A percentile compares a stretch with the other conserved stretches of the same genome.
These are phyloP conservation scores for Phytophthora nicotianae DNA, from an alignment of 352 stramenopile species.

Conservation along the genomic window DNA sequence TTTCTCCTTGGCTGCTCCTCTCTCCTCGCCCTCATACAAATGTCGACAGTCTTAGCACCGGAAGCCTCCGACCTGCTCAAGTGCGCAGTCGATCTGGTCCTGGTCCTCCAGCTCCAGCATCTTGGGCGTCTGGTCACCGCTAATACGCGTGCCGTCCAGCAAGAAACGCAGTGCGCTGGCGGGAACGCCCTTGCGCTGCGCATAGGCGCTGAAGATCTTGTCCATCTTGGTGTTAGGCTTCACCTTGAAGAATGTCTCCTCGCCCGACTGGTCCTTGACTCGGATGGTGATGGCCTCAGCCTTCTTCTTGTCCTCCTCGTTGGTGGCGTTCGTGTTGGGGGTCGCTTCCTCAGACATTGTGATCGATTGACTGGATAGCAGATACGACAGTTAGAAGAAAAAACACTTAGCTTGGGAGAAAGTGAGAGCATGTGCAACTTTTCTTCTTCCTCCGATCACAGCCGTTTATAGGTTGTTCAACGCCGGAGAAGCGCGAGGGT, in stretches of 20 bases:
- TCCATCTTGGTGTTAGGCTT: conserved; percentile 99
- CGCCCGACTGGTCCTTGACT: conserved; percentile 90
- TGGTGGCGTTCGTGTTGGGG: conserved; percentile 42
- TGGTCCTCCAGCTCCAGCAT: conserved; percentile 98
- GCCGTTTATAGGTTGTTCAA: not conserved
- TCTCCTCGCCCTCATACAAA: conserved; percentile 23
- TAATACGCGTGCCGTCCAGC: conserved; percentile 96
- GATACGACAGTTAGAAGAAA: conserved; percentile 4
- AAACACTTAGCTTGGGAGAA: conserved; percentile 13
- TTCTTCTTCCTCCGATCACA: conserved; percentile 9
- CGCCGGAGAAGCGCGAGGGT: not conserved
- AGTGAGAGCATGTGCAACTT: conserved; percentile 18
- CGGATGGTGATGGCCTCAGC: conserved; percentile 87
- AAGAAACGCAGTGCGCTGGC: conserved; percentile 93
- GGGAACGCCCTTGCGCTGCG: conserved; percentile 94
- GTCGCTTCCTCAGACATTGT: conserved; percentile 75
- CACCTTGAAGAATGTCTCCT: conserved; percentile 99
- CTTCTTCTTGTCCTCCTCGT: conserved; percentile 86
- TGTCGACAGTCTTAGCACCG: conserved; percentile 33
- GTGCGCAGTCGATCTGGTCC: conserved; percentile 97
- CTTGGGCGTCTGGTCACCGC: conserved; percentile 94
- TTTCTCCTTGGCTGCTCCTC: conserved; percentile 6
- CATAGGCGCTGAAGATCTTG: conserved; percentile 98
- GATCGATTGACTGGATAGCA: conserved; percentile 14
- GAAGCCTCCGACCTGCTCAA: conserved; percentile 88